Percentiles rank a stretch among this genome's conserved stretches.
These are phyloP conservation scores for Talaromyces marneffei DNA, from an alignment of 2,329 filamentous ascomycete species.

Conservation along the genomic window DNA sequence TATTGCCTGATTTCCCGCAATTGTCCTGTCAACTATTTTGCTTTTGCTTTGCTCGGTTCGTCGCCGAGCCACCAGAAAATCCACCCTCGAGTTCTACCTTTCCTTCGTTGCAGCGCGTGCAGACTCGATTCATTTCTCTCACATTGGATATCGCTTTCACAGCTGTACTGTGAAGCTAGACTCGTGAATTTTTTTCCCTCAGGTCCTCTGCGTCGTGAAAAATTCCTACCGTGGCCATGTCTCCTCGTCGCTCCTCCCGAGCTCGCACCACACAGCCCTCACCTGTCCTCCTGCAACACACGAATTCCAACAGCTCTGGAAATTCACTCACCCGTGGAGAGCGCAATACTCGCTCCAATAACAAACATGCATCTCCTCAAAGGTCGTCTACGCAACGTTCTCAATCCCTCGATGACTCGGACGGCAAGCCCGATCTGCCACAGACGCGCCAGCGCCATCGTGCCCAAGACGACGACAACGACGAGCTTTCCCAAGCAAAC, in stretches of 20 bases:
- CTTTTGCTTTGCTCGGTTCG: conserved; percentile 16
- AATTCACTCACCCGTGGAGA: conserved; percentile 68
- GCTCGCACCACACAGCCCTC: conserved; percentile 70
- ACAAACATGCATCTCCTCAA: conserved; percentile 65
- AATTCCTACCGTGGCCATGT: conserved; percentile 38
- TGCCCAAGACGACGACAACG: conserved; percentile 61
- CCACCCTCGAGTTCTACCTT: conserved; percentile 15
- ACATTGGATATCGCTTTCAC: not conserved
- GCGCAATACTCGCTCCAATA: conserved; percentile 64
- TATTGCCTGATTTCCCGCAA: conserved; percentile 20
- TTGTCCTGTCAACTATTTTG: conserved; percentile 16
- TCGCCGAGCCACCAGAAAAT: conserved; percentile 12
- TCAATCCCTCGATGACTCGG: conserved; percentile 51
- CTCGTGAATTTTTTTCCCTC: not conserved
- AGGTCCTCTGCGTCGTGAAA: not conserved
- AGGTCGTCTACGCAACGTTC: conserved; percentile 63
- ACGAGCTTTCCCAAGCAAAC: conserved; percentile 40
- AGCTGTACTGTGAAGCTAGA: not conserved
- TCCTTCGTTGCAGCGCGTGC: conserved; percentile 22
- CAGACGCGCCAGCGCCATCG: conserved; percentile 75
- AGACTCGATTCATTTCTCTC: conserved; percentile 16
- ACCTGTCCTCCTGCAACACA: conserved; percentile 66
- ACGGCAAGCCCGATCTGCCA: conserved; percentile 55
- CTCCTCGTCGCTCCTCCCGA: conserved; percentile 85
- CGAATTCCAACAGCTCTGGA: conserved; percentile 68